phyloP scores from a whole-genome alignment of 257 asterid genomes.

The Solanum appendiculatum region DNA sequence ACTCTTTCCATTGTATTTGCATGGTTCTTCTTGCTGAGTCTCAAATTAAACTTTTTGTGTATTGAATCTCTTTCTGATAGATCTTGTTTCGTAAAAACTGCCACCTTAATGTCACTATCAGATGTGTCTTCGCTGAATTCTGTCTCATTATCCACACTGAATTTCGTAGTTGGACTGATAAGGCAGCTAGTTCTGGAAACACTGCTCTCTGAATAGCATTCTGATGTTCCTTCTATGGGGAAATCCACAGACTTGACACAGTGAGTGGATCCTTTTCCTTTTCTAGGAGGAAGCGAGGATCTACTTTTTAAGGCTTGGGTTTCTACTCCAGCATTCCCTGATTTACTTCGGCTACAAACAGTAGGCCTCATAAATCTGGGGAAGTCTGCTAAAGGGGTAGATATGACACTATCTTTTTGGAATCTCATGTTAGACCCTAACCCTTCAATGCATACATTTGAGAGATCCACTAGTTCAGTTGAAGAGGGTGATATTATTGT shows the following conservation, averaged over 20 bases:
- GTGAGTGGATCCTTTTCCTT: background rate
- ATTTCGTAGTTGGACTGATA: background rate
- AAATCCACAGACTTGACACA: constrained; percentile 4
- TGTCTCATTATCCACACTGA: constrained; percentile 2
- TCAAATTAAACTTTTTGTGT: background rate
- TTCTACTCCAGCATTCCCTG: background rate
- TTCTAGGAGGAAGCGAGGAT: background rate
- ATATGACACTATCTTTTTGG: background rate
- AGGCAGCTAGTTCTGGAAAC: constrained; percentile 5
- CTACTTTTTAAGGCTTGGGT: background rate
- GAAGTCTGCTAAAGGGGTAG: background rate
- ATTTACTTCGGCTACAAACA: constrained; percentile 2
- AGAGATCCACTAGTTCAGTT: background rate
- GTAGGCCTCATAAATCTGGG: constrained; percentile 17
- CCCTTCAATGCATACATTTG: background rate
- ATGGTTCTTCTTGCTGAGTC: background rate
- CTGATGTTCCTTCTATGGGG: background rate
- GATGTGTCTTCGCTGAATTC: constrained; percentile 4
- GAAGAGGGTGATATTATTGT: background rate
- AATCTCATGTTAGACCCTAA: background rate
- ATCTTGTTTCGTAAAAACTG: background rate
- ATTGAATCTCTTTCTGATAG: background rate
- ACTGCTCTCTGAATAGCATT: constrained; percentile 6
- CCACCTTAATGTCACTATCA: background rate
- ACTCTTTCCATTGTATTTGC: background rate